A percentile compares a stretch with the other conserved stretches of the same genome.
phyloP scores from a whole-genome alignment of 2,329 filamentous ascomycete species.

The Elsinoe ampelina region DNA sequence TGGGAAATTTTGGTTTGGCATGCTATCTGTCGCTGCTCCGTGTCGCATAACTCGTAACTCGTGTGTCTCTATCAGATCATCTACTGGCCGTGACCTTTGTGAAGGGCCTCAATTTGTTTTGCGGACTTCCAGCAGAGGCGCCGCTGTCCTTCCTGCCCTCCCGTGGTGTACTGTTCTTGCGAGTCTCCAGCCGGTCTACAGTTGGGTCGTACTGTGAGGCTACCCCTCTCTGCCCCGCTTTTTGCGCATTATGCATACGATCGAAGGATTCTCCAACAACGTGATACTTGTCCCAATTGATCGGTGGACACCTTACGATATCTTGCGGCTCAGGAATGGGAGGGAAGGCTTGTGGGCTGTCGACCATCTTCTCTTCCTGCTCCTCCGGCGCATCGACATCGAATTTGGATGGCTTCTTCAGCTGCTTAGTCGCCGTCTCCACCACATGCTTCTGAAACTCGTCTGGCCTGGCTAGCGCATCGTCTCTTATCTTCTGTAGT shows the following conservation, averaged over 20 bases:
- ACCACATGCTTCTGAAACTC: slow-evolving; percentile 60
- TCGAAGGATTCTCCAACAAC: slow-evolving; percentile 79
- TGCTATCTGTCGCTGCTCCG: background rate
- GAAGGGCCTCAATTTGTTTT: background rate
- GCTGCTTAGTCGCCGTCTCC: slow-evolving; percentile 23
- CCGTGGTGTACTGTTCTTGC: slow-evolving; percentile 9
- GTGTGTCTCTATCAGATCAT: background rate
- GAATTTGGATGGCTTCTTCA: slow-evolving; percentile 19
- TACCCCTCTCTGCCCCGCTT: slow-evolving; percentile 45
- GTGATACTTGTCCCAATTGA: slow-evolving; percentile 93
- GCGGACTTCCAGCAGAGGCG: slow-evolving; percentile 6
- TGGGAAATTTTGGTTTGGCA: background rate
- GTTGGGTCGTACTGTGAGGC: slow-evolving; percentile 53
- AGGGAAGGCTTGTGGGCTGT: slow-evolving; percentile 41
- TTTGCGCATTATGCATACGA: slow-evolving; percentile 66
- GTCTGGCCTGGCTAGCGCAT: slow-evolving; percentile 60
- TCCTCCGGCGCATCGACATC: slow-evolving; percentile 28
- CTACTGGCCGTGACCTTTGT: slow-evolving; percentile 2
- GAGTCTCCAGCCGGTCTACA: slow-evolving; percentile 39
- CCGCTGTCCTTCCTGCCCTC: slow-evolving; percentile 16
- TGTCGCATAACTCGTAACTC: background rate
- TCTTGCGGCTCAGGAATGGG: slow-evolving; percentile 68
- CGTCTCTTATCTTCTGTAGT: slow-evolving; percentile 59
- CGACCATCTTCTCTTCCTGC: slow-evolving; percentile 19
- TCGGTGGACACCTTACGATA: slow-evolving; percentile 73